Evolutionary conservation across 2,329 filamentous ascomycete species (phyloP).

Genomic region (Septoria petroselini): DNA sequence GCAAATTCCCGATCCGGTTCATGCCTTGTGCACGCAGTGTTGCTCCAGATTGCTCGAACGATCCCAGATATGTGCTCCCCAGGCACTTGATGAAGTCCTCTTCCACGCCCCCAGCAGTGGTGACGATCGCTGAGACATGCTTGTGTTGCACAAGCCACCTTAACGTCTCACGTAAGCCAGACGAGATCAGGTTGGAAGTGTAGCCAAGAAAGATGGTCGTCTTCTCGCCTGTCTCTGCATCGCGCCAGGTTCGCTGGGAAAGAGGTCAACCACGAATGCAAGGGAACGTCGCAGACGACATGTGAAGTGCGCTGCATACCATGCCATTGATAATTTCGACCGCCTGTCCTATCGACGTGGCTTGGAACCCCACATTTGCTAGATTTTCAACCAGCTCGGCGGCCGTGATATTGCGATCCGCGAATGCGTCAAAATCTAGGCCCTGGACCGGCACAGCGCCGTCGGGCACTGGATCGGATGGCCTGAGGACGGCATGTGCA

Average conservation of each 20-base stretch:
- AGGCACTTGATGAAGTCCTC: slow-evolving; percentile 99
- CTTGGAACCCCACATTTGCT: slow-evolving; percentile 82
- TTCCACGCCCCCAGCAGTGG: slow-evolving; percentile 90
- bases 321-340: slow-evolving; percentile 92
- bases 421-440: slow-evolving; percentile 84
- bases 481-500: slow-evolving; percentile 78
- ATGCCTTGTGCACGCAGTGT: slow-evolving; percentile 78
- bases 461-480: slow-evolving; percentile 76
- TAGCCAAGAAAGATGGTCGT: slow-evolving; percentile 97
- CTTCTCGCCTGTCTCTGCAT: slow-evolving; percentile 71
- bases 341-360: slow-evolving; percentile 77
- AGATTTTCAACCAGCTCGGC: slow-evolving; percentile 80
- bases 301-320: slow-evolving; percentile 53
- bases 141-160: slow-evolving; percentile 90
- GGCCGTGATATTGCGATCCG: slow-evolving; percentile 71
- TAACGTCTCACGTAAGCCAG: slow-evolving; percentile 83
- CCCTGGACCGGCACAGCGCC: slow-evolving; percentile 80
- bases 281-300: slow-evolving; percentile 6
- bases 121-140: slow-evolving; percentile 89
- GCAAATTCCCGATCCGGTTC: slow-evolving; percentile 92
- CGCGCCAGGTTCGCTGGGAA: slow-evolving; percentile 69
- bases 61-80: slow-evolving; percentile 85
- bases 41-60: slow-evolving; percentile 74
- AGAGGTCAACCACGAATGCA: slow-evolving; percentile 2
- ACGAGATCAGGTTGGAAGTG: slow-evolving; percentile 96